Conservation (phyloP, 1,284 basidiomycete species). For the Rhodofomes roseus region DNA sequence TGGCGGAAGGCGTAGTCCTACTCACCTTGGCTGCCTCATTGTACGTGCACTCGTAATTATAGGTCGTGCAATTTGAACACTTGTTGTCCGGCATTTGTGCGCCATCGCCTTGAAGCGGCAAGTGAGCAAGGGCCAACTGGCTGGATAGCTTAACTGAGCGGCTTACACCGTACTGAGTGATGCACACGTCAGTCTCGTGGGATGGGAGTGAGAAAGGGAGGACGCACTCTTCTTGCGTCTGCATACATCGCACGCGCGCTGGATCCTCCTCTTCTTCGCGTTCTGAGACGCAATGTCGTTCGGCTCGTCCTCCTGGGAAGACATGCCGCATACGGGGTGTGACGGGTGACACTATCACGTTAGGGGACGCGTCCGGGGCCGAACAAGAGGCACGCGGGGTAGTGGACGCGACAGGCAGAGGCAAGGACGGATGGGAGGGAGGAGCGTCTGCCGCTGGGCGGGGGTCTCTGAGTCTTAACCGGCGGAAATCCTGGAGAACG, state of each 20-base stretch:
- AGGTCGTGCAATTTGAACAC: slow-evolving; percentile 79
- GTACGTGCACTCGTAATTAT: slow-evolving; percentile 75
- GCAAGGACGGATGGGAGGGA: not conserved
- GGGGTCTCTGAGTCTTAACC: slow-evolving; percentile 1
- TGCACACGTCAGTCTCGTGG: not conserved
- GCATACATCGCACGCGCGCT: slow-evolving; percentile 74
- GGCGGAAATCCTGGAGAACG: not conserved
- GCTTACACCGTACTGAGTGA: slow-evolving; percentile 23
- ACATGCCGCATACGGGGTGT: slow-evolving; percentile 28
- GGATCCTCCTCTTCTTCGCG: slow-evolving; percentile 64
- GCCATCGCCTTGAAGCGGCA: slow-evolving; percentile 24
- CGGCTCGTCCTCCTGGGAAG: slow-evolving; percentile 44
- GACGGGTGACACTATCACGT: not conserved
- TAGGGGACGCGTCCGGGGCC: not conserved
- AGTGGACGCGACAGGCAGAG: not conserved
- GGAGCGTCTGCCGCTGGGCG: not conserved
- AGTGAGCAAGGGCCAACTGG: not conserved
- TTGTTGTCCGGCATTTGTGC: slow-evolving; percentile 53
- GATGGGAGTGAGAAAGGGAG: not conserved
- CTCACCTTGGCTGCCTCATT: slow-evolving; percentile 68
- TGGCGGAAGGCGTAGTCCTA: slow-evolving; percentile 1
- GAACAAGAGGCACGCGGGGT: not conserved
- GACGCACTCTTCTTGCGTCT: slow-evolving; percentile 69
- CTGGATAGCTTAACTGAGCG: not conserved
- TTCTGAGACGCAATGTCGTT: slow-evolving; percentile 32